Conservation (phyloP, 2,329 filamentous ascomycete genomes). For the Diaporthe amygdali region DNA sequence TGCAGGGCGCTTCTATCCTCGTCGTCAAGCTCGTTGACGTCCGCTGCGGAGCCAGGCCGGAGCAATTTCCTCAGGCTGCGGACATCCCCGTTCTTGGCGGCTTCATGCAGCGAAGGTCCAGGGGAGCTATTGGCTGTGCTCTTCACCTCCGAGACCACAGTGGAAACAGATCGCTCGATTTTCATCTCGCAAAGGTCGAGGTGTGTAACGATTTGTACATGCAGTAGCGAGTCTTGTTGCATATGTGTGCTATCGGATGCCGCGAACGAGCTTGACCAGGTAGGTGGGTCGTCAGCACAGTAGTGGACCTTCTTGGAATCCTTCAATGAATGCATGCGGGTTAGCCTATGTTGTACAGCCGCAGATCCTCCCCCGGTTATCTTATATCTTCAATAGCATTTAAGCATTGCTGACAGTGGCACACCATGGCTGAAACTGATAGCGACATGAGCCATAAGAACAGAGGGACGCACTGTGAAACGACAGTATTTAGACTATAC, state of each 20-base stretch:
- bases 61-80: neutral
- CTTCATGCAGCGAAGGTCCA: neutral
- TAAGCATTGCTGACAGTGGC: neutral
- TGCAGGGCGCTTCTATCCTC: neutral
- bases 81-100: neutral
- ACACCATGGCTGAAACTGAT: neutral
- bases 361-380: too few species aligned
- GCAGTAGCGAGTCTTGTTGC: neutral
- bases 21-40: neutral
- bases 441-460: too few species aligned
- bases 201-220: neutral
- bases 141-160: neutral
- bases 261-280: neutral
- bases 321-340: neutral
- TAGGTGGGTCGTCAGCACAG: neutral
- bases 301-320: neutral
- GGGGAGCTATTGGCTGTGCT: neutral
- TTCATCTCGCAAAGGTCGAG: neutral
- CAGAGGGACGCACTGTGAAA: too few species aligned
- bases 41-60: neutral
- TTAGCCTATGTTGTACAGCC: neutral
- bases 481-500: too few species aligned
- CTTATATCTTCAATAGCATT: neutral
- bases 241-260: neutral
- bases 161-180: neutral